phyloP scores from a whole-genome alignment of 371 early-diverging fungal species.

The Mucor irregularis region DNA sequence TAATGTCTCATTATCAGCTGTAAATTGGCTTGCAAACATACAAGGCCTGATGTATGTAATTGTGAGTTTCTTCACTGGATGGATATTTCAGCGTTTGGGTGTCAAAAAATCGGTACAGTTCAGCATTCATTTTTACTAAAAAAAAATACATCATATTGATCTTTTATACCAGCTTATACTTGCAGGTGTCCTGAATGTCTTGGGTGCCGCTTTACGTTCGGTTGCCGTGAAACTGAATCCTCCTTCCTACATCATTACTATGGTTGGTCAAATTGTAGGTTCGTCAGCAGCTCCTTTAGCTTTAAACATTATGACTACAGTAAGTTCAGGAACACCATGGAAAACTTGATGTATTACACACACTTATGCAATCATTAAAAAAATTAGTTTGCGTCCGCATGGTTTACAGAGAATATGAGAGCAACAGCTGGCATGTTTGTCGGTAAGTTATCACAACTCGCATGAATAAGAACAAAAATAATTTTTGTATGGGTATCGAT shows the following conservation, averaged over 20 bases:
- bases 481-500: neutral
- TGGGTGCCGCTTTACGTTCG: conserved; percentile 55
- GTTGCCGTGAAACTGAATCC: conserved; percentile 35
- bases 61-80: conserved; percentile 39
- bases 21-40: conserved; percentile 45
- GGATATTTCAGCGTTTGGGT: conserved; percentile 37
- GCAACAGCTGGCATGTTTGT: conserved; percentile 67
- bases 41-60: conserved; percentile 37
- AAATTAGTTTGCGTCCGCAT: conserved; percentile 56
- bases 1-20: conserved; percentile 29
- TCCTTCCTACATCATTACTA: conserved; percentile 42
- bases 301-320: conserved; percentile 58
- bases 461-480: neutral
- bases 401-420: conserved; percentile 67
- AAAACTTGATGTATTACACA: neutral
- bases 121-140: neutral
- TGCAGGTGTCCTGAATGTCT: conserved; percentile 43
- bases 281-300: conserved; percentile 63
- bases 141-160: no score
- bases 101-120: conserved; percentile 38
- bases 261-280: conserved; percentile 61
- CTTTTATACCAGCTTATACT: conserved; percentile 41
- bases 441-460: conserved; percentile 31
- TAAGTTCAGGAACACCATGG: conserved; percentile 1
- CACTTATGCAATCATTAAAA: neutral